Conservation (phyloP, 768 basidiomycete species). For the Phaffia australis region DNA sequence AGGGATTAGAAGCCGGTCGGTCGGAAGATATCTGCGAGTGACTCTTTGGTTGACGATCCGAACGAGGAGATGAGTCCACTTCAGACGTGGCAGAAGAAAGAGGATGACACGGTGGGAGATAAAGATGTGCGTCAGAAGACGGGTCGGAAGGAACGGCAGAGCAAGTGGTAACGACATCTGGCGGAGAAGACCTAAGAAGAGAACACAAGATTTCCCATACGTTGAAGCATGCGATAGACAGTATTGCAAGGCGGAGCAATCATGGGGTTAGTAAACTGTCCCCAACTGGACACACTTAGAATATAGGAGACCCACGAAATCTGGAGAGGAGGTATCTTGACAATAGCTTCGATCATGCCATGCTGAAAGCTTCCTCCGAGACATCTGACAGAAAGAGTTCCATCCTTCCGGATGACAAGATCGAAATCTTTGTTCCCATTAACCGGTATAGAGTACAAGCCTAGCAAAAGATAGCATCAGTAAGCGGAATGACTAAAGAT, state of each 20-base stretch:
- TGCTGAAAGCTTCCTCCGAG: constrained; percentile 18
- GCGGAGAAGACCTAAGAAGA: no score
- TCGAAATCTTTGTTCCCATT: constrained; percentile 27
- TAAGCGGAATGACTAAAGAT: neutral
- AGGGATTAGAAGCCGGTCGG: neutral
- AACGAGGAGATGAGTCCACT: no score
- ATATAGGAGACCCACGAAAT: constrained; percentile 6
- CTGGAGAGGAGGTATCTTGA: constrained; percentile 6
- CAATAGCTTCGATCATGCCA: constrained; percentile 1
- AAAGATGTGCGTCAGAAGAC: no score
- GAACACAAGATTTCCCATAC: no score
- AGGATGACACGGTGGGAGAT: no score
- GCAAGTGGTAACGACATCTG: no score
- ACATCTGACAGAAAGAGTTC: constrained; percentile 10
- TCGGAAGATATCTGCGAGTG: no score
- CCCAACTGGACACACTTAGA: neutral
- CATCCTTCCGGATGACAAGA: constrained; percentile 10
- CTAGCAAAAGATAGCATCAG: neutral
- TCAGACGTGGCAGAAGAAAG: no score
- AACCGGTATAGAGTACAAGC: constrained; percentile 7
- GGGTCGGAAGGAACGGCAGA: no score
- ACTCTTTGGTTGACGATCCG: no score
- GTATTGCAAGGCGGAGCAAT: neutral
- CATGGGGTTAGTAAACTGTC: neutral
- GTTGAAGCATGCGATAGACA: neutral